These are phyloP conservation scores for Acer saccharum DNA, from an alignment of 345 rosid species.

Conservation along the genomic window DNA sequence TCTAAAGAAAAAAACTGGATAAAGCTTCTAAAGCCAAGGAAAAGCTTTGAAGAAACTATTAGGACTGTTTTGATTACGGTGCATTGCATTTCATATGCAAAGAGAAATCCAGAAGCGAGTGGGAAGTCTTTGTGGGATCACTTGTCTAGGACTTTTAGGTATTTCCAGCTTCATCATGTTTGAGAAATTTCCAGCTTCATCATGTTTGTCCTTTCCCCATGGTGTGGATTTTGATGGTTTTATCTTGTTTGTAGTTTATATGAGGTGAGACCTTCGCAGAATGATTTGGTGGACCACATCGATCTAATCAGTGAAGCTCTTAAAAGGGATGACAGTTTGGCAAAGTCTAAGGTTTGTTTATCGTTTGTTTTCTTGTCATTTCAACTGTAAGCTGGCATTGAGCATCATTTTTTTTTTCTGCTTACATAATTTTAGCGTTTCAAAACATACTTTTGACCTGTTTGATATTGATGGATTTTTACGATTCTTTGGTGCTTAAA, in stretches of 20 bases:
- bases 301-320: constrained; percentile 63
- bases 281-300: constrained; percentile 77
- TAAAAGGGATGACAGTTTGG: constrained; percentile 52
- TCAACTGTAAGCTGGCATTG: not conserved
- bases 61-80: constrained; percentile 58
- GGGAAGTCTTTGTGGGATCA: constrained; percentile 67
- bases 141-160: constrained; percentile 63
- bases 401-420: not conserved
- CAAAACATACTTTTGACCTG: not conserved
- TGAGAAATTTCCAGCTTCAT: constrained; percentile 8
- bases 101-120: constrained; percentile 56
- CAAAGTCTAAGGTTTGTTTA: constrained; percentile 62
- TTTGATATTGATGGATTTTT: constrained; percentile 12
- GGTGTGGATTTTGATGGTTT: not conserved
- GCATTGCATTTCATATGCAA: constrained; percentile 57
- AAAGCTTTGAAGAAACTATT: constrained; percentile 55
- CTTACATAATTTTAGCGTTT: not conserved
- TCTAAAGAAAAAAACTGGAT: constrained; percentile 66
- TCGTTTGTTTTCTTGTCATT: constrained; percentile 6
- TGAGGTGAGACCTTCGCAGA: constrained; percentile 69
- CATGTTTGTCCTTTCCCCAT: not conserved
- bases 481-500: not conserved
- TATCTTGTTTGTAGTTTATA: constrained; percentile 45
- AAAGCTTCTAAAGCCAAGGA: constrained; percentile 76
- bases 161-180: constrained; percentile 2